Base-by-base conservation (phyloP, 176 grass and related monocot species). In the Miscanthus lutarioriparius region DNA sequence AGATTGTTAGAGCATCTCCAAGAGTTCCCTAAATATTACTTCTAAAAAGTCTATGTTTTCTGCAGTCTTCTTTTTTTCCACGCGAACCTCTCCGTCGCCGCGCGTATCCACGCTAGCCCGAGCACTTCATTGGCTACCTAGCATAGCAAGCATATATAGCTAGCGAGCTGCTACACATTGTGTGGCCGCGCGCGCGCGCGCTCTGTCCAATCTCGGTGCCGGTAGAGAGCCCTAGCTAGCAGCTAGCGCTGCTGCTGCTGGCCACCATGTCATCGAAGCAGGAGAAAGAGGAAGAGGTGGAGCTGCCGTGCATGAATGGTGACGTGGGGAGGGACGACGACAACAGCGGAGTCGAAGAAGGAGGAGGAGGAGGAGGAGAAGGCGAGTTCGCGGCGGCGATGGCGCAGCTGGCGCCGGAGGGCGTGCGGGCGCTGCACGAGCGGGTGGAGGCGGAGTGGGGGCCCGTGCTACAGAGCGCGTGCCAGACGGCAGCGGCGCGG, bases 401-500 rank as follows among this genome's bases (percentile, higher is more conserved):
- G 88, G 72, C 58, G 72, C 83, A 71, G 88, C 73, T 92, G 59
- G 90, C 89, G 47, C 72, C 91, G 59, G 93, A 89, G 59, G 76
- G 80, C 12, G 89, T 95, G 30, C 85, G 87, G n/a, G 85, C 83
- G 53, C 81, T 98, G 90, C 96, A 98, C 80, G 79, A 83, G 67
- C 65, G 87, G 25, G 87, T 95, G 77, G 91, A 95, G 27, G 86
- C 73, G 25, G 89, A 95, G 83, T 98, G 96, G 96, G 87, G 81
- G 0, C 91, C 83, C 40, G 82, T 98, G 74, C 91, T 91, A 83
- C 91, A 90, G 87, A 95, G 89, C 78, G 91, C 96, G 58, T 95
- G 96, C 85, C 96, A 98, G 93, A 98, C 93, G 81, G 96, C 96
- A 43, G 96, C 96, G 26, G 93, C 70, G 54, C 89, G 96, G 8